Evolutionary conservation across 345 rosid genomes (phyloP), one percentile per base, ranked within the genome.

Genomic region (Lumnitzera littorea): DNA sequence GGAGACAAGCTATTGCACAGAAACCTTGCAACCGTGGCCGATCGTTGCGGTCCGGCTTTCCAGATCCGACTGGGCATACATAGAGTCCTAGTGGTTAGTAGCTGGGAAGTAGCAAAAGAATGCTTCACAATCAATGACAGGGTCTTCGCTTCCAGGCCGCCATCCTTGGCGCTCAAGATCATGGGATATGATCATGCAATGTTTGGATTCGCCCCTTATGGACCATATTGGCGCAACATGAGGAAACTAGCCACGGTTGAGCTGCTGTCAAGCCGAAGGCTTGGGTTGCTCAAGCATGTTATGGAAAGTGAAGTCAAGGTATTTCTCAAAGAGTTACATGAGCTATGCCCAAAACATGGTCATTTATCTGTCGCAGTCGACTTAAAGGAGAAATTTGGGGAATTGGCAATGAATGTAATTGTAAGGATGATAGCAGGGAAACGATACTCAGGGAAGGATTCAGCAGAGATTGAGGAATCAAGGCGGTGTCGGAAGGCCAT

Each of bases 81-180:
- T 25, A 14, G 5, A 59, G 70, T 60, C 3, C 51, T 68, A 11
- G 72, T 77, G 51, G 55, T 68, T 9, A 74, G 74, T 51, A 52
- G 56, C 57, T 65, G 62, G 72, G 72, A 74, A 58, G 54, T 53
- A 24, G 69, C 67, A 36, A 77, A 62, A 53, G 71, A 77, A 47
- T 77, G 82, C 49, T 74, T 73, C 55, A 70, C 72, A 5, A 48
- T 51, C 7, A 61, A 77, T 5, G 74, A 77, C 71, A 65, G 27
- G 53, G 51, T 65, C 46, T 68, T 77, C 36, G 23, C 59, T 11
- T 12, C 70, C 16, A 73, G 72, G 41, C 72, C 72, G 12, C 59
- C 57, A 48, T 62, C 25, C 36, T 23, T 68, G 7, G 71, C 72
- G 6, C 11, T n/a, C 2, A 62, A 68, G 53, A 36, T 77, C 51